Evolutionary conservation across 257 asterid species (phyloP), one percentile per base, ranked within the genome.

Genomic region (Vinca minor): DNA sequence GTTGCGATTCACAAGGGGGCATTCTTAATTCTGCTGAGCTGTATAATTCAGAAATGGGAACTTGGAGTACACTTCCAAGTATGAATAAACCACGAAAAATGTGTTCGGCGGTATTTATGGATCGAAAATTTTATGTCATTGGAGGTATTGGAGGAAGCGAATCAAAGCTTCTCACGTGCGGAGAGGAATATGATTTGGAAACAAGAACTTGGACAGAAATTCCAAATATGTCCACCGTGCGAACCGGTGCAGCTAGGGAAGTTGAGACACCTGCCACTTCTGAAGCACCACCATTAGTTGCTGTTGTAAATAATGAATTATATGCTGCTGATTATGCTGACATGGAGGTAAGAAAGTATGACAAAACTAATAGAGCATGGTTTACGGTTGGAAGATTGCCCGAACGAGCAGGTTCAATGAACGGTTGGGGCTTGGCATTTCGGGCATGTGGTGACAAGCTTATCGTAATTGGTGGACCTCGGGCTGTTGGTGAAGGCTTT

Each of bases 61-160:
- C 76, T 0, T 92, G 96, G 96, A 72, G 9, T 12, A 76, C 80
- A 0, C 89, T 92, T 59, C 93, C 87, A 0, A 78, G 75, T 68
- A 92, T 92, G 98, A 83, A 78, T 4, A 84, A 82, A 50, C 78
- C 89, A 0, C 71, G 98, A 48, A 92, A 89, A 59, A 89, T 89
- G 96, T 92, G 98, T 62, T 92, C 98, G 0, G 96, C 74, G 1
- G 94, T 87, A 8, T 87, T 89, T 78, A 87, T 89, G 86, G 86
- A 89, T 2, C 75, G 83, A 21, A 86, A 84, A 10, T 89, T 85
- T 66, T 87, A 83, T 5, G 95, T 89, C 0, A 64, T 89, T 26
- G 97, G 97, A 26, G 97, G 95, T 29, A 73, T 78, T 7, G 86
- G 83, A n/a, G 86, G 83, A 31, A 39, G 67, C 5, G 86, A 81